Evolutionary conservation across 2,329 filamentous ascomycete species (phyloP).

Genomic region (Beauveria bassiana): DNA sequence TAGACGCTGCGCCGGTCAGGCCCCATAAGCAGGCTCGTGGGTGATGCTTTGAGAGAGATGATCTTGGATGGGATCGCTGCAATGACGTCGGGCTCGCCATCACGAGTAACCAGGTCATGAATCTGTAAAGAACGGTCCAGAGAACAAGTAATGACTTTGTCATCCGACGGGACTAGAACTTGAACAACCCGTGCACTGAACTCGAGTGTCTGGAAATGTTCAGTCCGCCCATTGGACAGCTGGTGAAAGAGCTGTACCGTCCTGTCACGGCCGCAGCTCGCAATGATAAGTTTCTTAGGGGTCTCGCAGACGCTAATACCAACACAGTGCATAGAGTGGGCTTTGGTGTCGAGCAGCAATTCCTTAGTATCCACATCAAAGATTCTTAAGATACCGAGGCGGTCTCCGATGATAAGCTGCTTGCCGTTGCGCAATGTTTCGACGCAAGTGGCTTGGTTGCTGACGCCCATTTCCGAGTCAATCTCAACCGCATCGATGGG

Average conservation of each 20-base stretch:
- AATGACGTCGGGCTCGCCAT: constrained; percentile 54
- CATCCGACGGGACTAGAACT: constrained; percentile 63
- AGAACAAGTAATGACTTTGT: constrained; percentile 77
- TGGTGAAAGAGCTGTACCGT: constrained; percentile 84
- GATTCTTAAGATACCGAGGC: constrained; percentile 70
- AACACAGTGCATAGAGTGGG: constrained; percentile 78
- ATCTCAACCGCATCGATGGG: constrained; percentile 56
- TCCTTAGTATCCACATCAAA: constrained; percentile 55
- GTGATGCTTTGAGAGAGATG: constrained; percentile 78
- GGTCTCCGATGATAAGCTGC: constrained; percentile 76
- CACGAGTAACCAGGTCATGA: constrained; percentile 66
- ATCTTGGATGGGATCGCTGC: constrained; percentile 72
- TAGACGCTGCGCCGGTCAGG: constrained; percentile 52
- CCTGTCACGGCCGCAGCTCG: constrained; percentile 78
- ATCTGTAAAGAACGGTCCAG: constrained; percentile 81
- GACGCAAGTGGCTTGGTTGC: constrained; percentile 54
- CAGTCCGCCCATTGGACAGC: constrained; percentile 49
- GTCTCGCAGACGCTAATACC: constrained; percentile 67
- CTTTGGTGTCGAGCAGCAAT: constrained; percentile 66
- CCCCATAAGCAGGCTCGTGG: constrained; percentile 71
- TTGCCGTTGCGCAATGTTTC: constrained; percentile 53
- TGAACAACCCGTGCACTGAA: constrained; percentile 80
- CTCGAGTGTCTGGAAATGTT: constrained; percentile 86
- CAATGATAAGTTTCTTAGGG: constrained; percentile 58
- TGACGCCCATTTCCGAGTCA: constrained; percentile 41